Base-by-base conservation (phyloP, 1,139 yeast genomes). In the Geotrichum citri-aurantii region DNA sequence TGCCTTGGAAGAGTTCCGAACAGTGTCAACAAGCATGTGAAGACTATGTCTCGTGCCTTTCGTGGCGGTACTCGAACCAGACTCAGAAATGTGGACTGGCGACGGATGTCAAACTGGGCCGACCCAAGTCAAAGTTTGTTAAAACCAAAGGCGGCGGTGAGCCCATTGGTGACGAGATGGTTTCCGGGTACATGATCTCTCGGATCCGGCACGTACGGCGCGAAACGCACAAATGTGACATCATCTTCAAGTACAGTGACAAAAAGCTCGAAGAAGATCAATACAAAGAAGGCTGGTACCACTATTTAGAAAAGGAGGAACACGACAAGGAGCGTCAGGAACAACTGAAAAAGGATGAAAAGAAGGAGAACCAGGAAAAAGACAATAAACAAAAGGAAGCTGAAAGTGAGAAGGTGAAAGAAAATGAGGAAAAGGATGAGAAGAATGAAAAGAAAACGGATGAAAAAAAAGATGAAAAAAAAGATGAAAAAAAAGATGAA, bases 131-230 rank as follows among this genome's bases (percentile, higher is more conserved):
- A 4, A 17, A 31, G n/a, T 66, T 68, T 52, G 23, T 50, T 6
- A 50, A 57, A 1, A 54, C 60, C 21, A 47, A 52, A 12, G 51
- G 42, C 4, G 57, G 50, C 7, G 55, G 64, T 12, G 23, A n/a
- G 46, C 52, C 56, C 42, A 14, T 52, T 47, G 31, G 48, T 24
- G 49, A 47, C n/a, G 50, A 57, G 54, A 58, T 50, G 46, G 27
- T 40, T 2, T 61, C 67, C 3, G 69, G 70, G 1, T 67, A 61
- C 63, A 58, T 60, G 55, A 60, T 61, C 52, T 70, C 68, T 54
- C 65, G 71, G 33, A 66, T 71, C 42, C 64, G 65, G 12, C 52
- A 55, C 8, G 60, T 64, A 59, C 62, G 72, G 44, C 53, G 57
- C 10, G 56, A 54, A 31, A 58, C 53, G 23, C 57, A 57, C 24